A percentile compares a stretch with the other conserved stretches of the same genome.
phyloP scores from a whole-genome alignment of 495 filamentous ascomycete species.

The Aspergillus haitiensis region DNA sequence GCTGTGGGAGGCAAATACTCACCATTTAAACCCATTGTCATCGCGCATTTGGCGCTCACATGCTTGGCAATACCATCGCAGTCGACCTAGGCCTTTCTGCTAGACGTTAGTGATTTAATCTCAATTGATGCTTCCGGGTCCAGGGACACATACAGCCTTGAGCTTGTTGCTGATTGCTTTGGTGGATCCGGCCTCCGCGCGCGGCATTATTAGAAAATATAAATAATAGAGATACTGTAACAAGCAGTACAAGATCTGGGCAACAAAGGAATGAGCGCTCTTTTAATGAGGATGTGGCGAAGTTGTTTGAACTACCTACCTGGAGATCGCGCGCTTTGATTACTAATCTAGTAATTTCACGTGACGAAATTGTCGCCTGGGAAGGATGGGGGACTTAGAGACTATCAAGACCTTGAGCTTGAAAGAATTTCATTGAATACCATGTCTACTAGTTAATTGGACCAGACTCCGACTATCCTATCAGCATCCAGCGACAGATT shows the following conservation, averaged over 20 bases:
- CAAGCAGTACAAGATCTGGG: not conserved
- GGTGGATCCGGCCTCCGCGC: constrained; percentile 83
- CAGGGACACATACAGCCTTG: constrained; percentile 49
- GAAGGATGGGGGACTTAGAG: not conserved
- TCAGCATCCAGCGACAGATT: constrained; percentile 21
- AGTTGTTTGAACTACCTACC: not conserved
- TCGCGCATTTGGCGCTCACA: constrained; percentile 53
- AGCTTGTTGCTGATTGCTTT: constrained; percentile 88
- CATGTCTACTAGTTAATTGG: constrained; percentile 16
- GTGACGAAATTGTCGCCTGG: not conserved
- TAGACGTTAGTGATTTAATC: constrained; percentile 11
- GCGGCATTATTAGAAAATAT: constrained; percentile 66
- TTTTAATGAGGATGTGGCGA: not conserved
- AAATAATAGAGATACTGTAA: not conserved
- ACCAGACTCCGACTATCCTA: constrained; percentile 32
- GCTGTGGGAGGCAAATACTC: constrained; percentile 3
- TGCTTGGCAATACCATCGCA: constrained; percentile 72
- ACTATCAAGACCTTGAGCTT: not conserved
- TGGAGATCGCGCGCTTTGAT: constrained; percentile 3
- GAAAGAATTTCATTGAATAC: constrained; percentile 10
- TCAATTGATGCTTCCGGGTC: not conserved
- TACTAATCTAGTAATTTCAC: constrained; percentile 1
- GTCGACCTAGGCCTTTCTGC: constrained; percentile 77
- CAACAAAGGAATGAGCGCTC: not conserved
- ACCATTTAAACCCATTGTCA: constrained; percentile 57